These are phyloP conservation scores for Metschnikowia baotianmanensis DNA, from an alignment of 805 yeast genomes.

Conservation along the genomic window DNA sequence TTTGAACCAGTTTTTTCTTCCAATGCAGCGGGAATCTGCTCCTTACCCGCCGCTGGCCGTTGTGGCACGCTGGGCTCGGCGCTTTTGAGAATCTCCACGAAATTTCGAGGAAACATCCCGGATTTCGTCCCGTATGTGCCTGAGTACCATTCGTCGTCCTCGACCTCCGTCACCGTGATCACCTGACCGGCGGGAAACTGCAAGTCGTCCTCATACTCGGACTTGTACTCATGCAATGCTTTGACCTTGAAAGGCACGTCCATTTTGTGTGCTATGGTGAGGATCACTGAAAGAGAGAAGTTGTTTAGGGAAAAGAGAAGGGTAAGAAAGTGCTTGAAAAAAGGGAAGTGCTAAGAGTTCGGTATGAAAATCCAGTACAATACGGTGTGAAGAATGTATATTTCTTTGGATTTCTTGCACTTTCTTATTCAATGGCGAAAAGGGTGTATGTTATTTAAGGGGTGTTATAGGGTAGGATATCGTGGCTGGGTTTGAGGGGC, in stretches of 20 bases:
- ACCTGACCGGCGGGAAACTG: slow-evolving; percentile 64
- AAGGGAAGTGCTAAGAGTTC: too few relatives aligned
- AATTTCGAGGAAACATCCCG: slow-evolving; percentile 88
- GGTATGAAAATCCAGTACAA: too few relatives aligned
- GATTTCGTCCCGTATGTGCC: slow-evolving; percentile 63
- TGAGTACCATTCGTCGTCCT: slow-evolving; percentile 89
- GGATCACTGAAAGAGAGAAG: not conserved
- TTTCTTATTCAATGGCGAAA: too few relatives aligned
- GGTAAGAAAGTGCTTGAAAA: too few relatives aligned
- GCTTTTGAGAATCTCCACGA: slow-evolving; percentile 49
- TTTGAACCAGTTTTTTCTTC: too few relatives aligned
- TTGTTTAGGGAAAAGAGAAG: too few relatives aligned
- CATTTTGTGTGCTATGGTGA: slow-evolving; percentile 16
- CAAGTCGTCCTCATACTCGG: slow-evolving; percentile 77
- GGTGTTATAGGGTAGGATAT: too few relatives aligned
- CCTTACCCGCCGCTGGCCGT: not conserved
- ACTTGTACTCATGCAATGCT: slow-evolving; percentile 63
- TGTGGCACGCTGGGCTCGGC: not conserved
- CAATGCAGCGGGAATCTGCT: not conserved
- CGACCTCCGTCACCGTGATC: slow-evolving; percentile 73
- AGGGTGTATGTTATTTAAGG: too few relatives aligned
- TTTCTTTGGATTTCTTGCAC: too few relatives aligned
- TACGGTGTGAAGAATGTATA: too few relatives aligned
- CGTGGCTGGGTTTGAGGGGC: too few relatives aligned
- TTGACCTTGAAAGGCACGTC: slow-evolving; percentile 60